Evolutionary conservation across 768 basidiomycete species (phyloP).

Genomic region (Tricholoma sp.): DNA sequence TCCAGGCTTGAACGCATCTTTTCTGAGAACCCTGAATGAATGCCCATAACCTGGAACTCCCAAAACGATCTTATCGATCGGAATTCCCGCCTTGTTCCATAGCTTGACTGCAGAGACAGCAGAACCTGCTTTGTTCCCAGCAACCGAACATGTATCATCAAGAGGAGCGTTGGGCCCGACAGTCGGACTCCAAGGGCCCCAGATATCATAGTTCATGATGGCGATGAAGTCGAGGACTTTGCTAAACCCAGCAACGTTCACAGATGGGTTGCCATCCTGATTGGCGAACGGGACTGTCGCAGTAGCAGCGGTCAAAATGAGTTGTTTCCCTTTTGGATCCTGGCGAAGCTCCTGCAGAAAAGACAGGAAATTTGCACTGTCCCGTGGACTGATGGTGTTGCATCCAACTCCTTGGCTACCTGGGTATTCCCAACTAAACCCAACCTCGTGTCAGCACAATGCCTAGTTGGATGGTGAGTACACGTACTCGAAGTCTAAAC

Average conservation of each 20-base stretch:
- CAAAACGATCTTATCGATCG: slow-evolving; percentile 60
- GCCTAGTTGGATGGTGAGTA: background rate
- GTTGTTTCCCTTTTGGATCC: slow-evolving; percentile 42
- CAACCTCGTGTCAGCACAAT: background rate
- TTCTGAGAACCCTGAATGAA: slow-evolving; percentile 52
- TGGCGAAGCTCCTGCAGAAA: slow-evolving; percentile 72
- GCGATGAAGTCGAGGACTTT: slow-evolving; percentile 50
- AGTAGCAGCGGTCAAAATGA: slow-evolving; percentile 54
- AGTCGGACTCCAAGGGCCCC: slow-evolving; percentile 55
- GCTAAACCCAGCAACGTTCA: slow-evolving; percentile 69
- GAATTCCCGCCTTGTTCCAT: slow-evolving; percentile 78
- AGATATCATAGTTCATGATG: slow-evolving; percentile 72
- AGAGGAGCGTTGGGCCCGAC: slow-evolving; percentile 88
- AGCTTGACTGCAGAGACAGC: slow-evolving; percentile 64
- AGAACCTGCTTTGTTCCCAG: slow-evolving; percentile 61
- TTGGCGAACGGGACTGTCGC: slow-evolving; percentile 37
- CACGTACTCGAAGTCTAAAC: slow-evolving; percentile 50
- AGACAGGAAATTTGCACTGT: slow-evolving; percentile 72
- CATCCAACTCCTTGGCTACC: slow-evolving; percentile 61
- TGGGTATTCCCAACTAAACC: slow-evolving; percentile 88
- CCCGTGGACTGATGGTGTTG: slow-evolving; percentile 55
- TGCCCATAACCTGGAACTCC: slow-evolving; percentile 85
- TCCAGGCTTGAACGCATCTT: slow-evolving; percentile 38
- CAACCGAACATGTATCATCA: slow-evolving; percentile 66
- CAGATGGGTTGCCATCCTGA: slow-evolving; percentile 48